Evolutionary conservation across 768 basidiomycete species (phyloP).

Genomic region (Auricularia sp.): DNA sequence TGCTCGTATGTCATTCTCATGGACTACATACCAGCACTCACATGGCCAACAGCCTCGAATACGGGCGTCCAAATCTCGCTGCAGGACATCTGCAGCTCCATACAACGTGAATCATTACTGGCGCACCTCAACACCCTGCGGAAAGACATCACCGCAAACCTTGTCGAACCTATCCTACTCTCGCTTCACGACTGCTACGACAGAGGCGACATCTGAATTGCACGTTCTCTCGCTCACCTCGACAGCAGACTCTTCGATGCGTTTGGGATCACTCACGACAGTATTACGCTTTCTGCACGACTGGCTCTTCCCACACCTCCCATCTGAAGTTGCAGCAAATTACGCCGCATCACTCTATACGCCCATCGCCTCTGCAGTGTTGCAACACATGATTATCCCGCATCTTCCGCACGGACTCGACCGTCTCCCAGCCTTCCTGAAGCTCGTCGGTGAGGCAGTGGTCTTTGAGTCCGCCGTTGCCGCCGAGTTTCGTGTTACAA

Average conservation of each 20-base stretch:
- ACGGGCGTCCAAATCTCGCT: constrained; percentile 32
- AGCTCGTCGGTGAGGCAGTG: constrained; percentile 46
- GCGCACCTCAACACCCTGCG: constrained; percentile 50
- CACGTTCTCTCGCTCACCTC: constrained; percentile 36
- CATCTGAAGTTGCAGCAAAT: constrained; percentile 30
- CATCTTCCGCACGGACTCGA: constrained; percentile 58
- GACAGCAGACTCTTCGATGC: constrained; percentile 26
- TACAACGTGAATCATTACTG: constrained; percentile 45
- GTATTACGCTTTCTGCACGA: constrained; percentile 55
- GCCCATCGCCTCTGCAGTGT: constrained; percentile 48
- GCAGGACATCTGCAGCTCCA: constrained; percentile 45
- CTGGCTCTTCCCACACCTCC: constrained; percentile 48
- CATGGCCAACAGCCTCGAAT: constrained; percentile 12
- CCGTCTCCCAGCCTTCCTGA: constrained; percentile 51
- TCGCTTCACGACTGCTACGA: constrained; percentile 36
- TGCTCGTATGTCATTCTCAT: too few species aligned
- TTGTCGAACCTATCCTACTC: constrained; percentile 48
- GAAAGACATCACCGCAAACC: constrained; percentile 51
- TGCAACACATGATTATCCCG: constrained; percentile 58
- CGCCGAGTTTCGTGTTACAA: constrained; percentile 38
- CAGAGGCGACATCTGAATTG: constrained; percentile 38
- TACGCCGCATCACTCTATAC: constrained; percentile 54
- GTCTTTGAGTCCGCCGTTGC: constrained; percentile 54
- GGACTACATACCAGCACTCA: too few species aligned
- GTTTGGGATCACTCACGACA: constrained; percentile 45